Conservation (phyloP, 352 stramenopile species). For the Globisporangium spiculum region DNA sequence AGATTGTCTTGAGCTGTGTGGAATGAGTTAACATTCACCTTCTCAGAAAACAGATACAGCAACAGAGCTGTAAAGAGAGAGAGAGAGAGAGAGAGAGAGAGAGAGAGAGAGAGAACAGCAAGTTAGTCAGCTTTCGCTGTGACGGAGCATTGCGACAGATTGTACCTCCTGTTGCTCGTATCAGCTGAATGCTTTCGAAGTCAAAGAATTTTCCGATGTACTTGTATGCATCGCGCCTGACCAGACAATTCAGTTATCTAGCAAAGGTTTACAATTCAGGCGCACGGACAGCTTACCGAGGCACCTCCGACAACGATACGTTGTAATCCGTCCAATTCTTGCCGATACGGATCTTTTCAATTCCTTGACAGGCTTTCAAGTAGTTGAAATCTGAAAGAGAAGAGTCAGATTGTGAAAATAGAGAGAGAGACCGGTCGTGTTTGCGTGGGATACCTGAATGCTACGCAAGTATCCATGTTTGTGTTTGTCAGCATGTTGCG, state of each 20-base stretch:
- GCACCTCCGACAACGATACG: slow-evolving; percentile 24
- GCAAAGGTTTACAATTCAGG: neutral
- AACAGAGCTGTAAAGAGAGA: slow-evolving; percentile 47
- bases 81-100: neutral
- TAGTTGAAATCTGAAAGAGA: slow-evolving; percentile 70
- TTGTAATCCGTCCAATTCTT: slow-evolving; percentile 27
- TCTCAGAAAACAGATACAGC: slow-evolving; percentile 61
- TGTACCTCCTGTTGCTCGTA: slow-evolving; percentile 71
- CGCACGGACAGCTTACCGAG: slow-evolving; percentile 15
- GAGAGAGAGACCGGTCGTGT: neutral
- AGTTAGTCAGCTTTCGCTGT: neutral
- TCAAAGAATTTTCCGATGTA: slow-evolving; percentile 78
- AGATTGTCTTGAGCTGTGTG: neutral
- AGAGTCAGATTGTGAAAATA: neutral
- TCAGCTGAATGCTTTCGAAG: slow-evolving; percentile 72
- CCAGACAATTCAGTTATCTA: slow-evolving; percentile 1
- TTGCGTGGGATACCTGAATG: slow-evolving; percentile 9
- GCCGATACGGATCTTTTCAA: slow-evolving; percentile 66
- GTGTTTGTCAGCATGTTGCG: neutral
- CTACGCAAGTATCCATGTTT: neutral
- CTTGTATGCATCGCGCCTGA: slow-evolving; percentile 56
- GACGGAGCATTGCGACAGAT: neutral
- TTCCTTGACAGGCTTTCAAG: slow-evolving; percentile 62
- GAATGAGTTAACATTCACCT: slow-evolving; percentile 33
- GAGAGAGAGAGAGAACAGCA: neutral